These are phyloP conservation scores for Lentinula sp. DNA, from an alignment of 768 basidiomycete species.

Conservation along the genomic window DNA sequence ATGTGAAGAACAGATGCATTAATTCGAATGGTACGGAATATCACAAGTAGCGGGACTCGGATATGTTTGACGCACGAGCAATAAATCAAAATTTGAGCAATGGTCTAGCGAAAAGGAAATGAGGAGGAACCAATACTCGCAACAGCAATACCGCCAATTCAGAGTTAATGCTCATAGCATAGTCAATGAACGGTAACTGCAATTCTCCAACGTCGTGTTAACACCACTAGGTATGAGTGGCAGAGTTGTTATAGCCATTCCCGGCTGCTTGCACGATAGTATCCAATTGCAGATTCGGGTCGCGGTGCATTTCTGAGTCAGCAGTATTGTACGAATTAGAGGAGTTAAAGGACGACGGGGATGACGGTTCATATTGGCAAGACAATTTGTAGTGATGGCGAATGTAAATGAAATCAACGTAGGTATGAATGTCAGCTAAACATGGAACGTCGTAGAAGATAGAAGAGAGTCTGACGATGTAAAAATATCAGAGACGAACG, in stretches of 20 bases:
- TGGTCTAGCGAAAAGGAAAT: not conserved
- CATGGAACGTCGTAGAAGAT: slow-evolving; percentile 22
- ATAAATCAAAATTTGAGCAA: no score
- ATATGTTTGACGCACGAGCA: no score
- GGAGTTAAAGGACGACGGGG: slow-evolving; percentile 18
- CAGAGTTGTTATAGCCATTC: slow-evolving; percentile 64
- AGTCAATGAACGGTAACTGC: slow-evolving; percentile 50
- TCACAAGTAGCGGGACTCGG: no score
- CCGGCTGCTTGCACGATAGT: slow-evolving; percentile 65
- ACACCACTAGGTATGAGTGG: slow-evolving; percentile 47
- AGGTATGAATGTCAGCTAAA: slow-evolving; percentile 30
- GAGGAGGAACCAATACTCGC: not conserved
- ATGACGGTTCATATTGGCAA: slow-evolving; percentile 18
- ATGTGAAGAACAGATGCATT: no score
- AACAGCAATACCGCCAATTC: not conserved
- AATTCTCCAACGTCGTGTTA: slow-evolving; percentile 43
- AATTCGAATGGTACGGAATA: no score
- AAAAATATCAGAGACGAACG: slow-evolving; percentile 19
- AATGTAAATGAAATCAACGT: slow-evolving; percentile 20
- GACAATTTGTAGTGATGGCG: slow-evolving; percentile 27
- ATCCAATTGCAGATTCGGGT: slow-evolving; percentile 56
- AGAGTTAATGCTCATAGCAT: slow-evolving; percentile 12
- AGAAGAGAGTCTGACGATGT: slow-evolving; percentile 1
- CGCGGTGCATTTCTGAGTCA: slow-evolving; percentile 19
- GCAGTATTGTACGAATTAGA: slow-evolving; percentile 22